Percentiles rank a stretch among this genome's conserved stretches.
These are phyloP conservation scores for Xylariaceae sp. DNA, from an alignment of 2,329 filamentous ascomycete genomes.

Conservation along the genomic window DNA sequence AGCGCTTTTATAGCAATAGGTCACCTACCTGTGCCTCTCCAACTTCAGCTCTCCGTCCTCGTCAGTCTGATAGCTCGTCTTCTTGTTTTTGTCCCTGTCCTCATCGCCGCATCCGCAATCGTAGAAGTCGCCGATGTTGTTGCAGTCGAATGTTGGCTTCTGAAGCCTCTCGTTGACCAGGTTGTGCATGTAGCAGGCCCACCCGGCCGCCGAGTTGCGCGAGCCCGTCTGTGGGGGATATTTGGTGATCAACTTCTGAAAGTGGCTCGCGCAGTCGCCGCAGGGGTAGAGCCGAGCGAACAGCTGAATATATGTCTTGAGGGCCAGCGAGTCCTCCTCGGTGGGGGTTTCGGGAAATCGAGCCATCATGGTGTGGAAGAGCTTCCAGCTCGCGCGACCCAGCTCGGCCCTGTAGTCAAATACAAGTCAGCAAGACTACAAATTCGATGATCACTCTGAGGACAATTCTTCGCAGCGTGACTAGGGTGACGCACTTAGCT, in stretches of 20 bases:
- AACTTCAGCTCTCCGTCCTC: constrained; percentile 22
- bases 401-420: constrained; percentile 47
- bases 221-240: constrained; percentile 59
- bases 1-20: too few species aligned
- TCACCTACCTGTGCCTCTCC: constrained; percentile 15
- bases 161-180: constrained; percentile 56
- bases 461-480: too few species aligned
- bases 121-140: constrained; percentile 62
- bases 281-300: constrained; percentile 65
- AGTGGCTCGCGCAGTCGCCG: constrained; percentile 62
- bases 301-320: constrained; percentile 58
- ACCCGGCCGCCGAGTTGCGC: constrained; percentile 56
- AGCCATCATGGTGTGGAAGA: constrained; percentile 64
- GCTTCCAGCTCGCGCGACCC: constrained; percentile 61
- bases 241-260: constrained; percentile 52
- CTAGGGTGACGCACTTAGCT: constrained; percentile 62
- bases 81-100: constrained; percentile 41
- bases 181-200: constrained; percentile 63
- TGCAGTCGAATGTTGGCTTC: constrained; percentile 58
- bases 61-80: constrained; percentile 19
- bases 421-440: background rate
- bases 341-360: constrained; percentile 61
- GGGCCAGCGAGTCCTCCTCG: constrained; percentile 52
- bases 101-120: constrained; percentile 66
- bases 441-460: background rate